A percentile compares a stretch with the other conserved stretches of the same genome.
phyloP scores from a whole-genome alignment of 768 basidiomycete species.

The Suillus brevipes region DNA sequence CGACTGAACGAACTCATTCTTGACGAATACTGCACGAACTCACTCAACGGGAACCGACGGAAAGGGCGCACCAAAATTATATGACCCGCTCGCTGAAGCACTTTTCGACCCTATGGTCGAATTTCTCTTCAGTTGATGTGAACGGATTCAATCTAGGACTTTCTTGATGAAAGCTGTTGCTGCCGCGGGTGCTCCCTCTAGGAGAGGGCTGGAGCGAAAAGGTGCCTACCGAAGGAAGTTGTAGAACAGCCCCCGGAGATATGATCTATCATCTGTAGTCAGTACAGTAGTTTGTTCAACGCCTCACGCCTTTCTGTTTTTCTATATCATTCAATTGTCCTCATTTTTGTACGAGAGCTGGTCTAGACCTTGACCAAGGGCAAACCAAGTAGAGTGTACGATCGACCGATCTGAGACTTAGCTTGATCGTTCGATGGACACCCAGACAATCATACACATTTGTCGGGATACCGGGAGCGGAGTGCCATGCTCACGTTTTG shows the following conservation, averaged over 20 bases:
- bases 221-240: conserved; percentile 22
- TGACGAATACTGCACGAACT: conserved; percentile 35
- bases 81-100: conserved; percentile 20
- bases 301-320: conserved; percentile 23
- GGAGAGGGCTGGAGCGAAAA: conserved; percentile 34
- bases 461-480: conserved; percentile 4
- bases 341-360: conserved; percentile 13
- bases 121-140: conserved; percentile 14
- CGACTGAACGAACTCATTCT: conserved; percentile 37
- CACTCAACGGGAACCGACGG: conserved; percentile 32
- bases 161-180: conserved; percentile 25
- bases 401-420: background rate
- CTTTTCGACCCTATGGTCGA: conserved; percentile 13
- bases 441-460: background rate
- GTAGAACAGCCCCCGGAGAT: conserved; percentile 30
- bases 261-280: conserved; percentile 25
- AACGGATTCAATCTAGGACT: conserved; percentile 17
- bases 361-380: background rate
- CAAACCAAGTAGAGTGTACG: background rate
- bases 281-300: conserved; percentile 20
- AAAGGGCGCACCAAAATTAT: conserved; percentile 20
- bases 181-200: conserved; percentile 31
- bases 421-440: background rate
- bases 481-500: background rate
- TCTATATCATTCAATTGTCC: conserved; percentile 22